phyloP scores from a whole-genome alignment of 2,329 filamentous ascomycete species.

The Xylaria sp. region DNA sequence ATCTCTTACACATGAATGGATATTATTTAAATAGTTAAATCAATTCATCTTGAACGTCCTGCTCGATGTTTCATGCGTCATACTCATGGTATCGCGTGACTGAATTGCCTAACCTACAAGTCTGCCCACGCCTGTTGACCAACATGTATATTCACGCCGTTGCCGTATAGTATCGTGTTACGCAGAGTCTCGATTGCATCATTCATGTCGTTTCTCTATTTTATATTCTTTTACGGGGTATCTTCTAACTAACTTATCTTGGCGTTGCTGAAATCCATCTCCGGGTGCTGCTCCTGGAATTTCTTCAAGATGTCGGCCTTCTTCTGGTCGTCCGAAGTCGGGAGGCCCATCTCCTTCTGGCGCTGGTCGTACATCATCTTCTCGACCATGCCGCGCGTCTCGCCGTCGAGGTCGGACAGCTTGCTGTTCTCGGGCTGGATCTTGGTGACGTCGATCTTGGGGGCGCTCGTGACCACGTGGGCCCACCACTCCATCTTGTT shows the following conservation, averaged over 20 bases:
- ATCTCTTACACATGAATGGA: constrained; percentile 19
- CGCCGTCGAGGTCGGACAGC: constrained; percentile 90
- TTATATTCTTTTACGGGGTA: constrained; percentile 5
- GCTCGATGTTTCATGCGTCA: neutral
- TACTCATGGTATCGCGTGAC: neutral
- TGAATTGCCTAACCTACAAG: neutral
- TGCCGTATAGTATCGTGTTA: neutral
- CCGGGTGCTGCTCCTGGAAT: constrained; percentile 83
- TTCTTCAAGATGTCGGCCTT: constrained; percentile 93
- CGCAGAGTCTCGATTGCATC: neutral
- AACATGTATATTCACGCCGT: neutral
- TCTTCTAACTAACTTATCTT: constrained; percentile 64
- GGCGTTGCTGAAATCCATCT: constrained; percentile 78
- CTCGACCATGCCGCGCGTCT: constrained; percentile 97
- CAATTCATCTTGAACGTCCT: neutral
- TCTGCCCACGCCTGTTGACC: neutral
- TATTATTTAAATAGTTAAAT: neutral
- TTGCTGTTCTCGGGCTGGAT: constrained; percentile 94
- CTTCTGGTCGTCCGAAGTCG: constrained; percentile 93
- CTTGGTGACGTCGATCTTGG: constrained; percentile 93
- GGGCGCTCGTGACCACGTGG: constrained; percentile 86
- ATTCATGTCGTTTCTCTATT: neutral
- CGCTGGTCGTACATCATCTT: constrained; percentile 99
- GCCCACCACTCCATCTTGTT: constrained; percentile 99
- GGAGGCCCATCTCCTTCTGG: constrained; percentile 92